These are phyloP conservation scores for Phytopythium delawarense DNA, from an alignment of 352 stramenopile genomes.

Conservation along the genomic window DNA sequence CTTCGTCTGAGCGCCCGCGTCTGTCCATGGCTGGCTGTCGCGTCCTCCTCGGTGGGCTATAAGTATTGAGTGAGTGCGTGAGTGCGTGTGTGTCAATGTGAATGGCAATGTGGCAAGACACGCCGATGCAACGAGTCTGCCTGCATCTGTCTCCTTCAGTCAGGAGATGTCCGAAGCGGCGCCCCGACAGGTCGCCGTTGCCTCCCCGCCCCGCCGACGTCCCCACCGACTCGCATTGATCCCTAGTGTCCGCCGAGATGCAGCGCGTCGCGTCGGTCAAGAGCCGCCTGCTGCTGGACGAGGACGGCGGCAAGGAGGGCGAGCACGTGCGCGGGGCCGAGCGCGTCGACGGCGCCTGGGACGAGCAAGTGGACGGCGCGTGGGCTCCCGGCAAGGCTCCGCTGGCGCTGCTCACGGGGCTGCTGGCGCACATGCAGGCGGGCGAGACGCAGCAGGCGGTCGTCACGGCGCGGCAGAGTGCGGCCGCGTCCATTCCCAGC, in stretches of 20 bases:
- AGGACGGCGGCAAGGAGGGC: constrained; percentile 14
- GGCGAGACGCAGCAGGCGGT: constrained; percentile 49
- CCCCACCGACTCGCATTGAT: not conserved
- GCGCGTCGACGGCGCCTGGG: constrained; percentile 41
- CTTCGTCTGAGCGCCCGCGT: constrained; percentile 1
- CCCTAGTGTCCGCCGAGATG: constrained; percentile 10
- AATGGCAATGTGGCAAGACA: not conserved
- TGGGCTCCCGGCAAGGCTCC: constrained; percentile 61
- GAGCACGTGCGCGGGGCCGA: constrained; percentile 2
- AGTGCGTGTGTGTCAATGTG: not conserved
- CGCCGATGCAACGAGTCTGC: too few species aligned
- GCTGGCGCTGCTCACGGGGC: constrained; percentile 46
- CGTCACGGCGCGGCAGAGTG: constrained; percentile 41
- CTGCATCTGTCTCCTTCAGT: not conserved
- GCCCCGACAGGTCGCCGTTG: constrained; percentile 2
- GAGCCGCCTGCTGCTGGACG: constrained; percentile 18
- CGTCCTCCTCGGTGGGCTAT: not conserved
- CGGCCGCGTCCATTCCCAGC: not conserved
- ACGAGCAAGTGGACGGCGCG: constrained; percentile 53
- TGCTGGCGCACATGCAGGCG: constrained; percentile 55
- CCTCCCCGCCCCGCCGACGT: too few species aligned
- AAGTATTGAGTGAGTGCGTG: not conserved
- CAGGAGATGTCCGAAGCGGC: not conserved
- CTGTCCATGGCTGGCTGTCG: not conserved
- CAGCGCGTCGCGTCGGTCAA: constrained; percentile 26